phyloP scores from a whole-genome alignment of 495 filamentous ascomycete genomes.

The Neurospora sp. region DNA sequence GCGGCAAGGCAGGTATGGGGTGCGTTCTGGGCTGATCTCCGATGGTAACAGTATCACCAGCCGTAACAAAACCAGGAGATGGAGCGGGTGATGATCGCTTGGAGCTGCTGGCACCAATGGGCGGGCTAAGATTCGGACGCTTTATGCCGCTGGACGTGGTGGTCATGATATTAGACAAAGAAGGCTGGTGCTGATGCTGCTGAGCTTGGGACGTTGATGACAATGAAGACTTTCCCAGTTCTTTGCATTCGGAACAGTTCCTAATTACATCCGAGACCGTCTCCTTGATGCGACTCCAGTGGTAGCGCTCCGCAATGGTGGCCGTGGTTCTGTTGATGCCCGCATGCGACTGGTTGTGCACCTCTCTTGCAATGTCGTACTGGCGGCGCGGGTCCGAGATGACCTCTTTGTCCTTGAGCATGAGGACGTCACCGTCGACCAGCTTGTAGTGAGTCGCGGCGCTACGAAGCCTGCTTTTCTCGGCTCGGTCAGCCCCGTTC shows the following conservation, averaged over 20 bases:
- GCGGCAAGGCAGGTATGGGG: constrained; percentile 21
- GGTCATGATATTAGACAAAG: neutral
- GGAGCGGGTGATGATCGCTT: constrained; percentile 23
- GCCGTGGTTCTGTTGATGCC: constrained; percentile 98
- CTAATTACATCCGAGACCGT: constrained; percentile 91
- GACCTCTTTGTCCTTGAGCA: constrained; percentile 97
- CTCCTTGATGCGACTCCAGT: constrained; percentile 99
- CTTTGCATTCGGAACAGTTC: constrained; percentile 85
- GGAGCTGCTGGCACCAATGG: constrained; percentile 11
- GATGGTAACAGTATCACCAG: neutral
- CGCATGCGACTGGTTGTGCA: constrained; percentile 72
- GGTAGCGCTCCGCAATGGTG: constrained; percentile 84
- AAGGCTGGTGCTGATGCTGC: constrained; percentile 1
- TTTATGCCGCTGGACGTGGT: constrained; percentile 13
- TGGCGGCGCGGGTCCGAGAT: constrained; percentile 84
- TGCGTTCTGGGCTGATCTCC: neutral
- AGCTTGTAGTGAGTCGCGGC: constrained; percentile 96
- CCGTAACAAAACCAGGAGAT: neutral
- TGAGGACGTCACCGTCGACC: constrained; percentile 65
- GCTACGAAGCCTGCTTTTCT: constrained; percentile 86
- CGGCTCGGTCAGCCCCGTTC: constrained; percentile 82
- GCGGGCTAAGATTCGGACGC: constrained; percentile 11
- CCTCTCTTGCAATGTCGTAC: constrained; percentile 72
- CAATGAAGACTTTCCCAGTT: constrained; percentile 47
- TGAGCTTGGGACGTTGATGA: constrained; percentile 8